Conservation (phyloP, 2,329 filamentous ascomycete genomes). For the Harringtonia aguacate region DNA sequence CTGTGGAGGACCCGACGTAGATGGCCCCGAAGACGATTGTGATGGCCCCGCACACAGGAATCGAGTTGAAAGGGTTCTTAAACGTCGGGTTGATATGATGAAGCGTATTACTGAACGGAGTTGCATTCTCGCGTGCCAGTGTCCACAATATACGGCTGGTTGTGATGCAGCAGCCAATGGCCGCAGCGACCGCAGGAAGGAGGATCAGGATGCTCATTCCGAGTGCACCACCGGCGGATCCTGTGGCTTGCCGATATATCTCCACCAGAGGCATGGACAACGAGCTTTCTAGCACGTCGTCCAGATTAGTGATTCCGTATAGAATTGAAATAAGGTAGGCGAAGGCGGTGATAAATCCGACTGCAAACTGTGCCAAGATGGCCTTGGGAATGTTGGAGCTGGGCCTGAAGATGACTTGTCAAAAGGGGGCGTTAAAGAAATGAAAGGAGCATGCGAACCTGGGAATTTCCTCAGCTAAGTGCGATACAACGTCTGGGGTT, state of each 20-base stretch:
- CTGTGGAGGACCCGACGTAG: constrained; percentile 39
- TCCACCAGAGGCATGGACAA: neutral
- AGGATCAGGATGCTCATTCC: constrained; percentile 9
- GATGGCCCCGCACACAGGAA: constrained; percentile 39
- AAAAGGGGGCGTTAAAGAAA: neutral
- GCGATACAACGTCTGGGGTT: neutral
- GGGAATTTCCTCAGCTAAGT: neutral
- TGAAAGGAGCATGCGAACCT: neutral
- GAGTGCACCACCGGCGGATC: neutral
- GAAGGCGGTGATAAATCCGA: neutral
- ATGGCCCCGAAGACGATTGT: constrained; percentile 44
- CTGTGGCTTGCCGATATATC: neutral
- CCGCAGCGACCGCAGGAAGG: neutral
- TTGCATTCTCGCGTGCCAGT: constrained; percentile 48
- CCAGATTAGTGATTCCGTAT: neutral
- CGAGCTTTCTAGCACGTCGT: neutral
- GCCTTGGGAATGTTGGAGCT: neutral
- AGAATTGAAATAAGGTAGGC: neutral
- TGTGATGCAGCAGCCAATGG: neutral
- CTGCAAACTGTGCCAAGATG: neutral
- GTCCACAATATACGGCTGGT: constrained; percentile 29
- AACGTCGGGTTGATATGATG: constrained; percentile 38
- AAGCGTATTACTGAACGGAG: constrained; percentile 42
- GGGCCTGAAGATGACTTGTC: neutral
- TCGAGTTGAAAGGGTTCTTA: constrained; percentile 48